These are phyloP conservation scores for Moelleriella libera DNA, from an alignment of 2,329 filamentous ascomycete genomes.

Conservation along the genomic window DNA sequence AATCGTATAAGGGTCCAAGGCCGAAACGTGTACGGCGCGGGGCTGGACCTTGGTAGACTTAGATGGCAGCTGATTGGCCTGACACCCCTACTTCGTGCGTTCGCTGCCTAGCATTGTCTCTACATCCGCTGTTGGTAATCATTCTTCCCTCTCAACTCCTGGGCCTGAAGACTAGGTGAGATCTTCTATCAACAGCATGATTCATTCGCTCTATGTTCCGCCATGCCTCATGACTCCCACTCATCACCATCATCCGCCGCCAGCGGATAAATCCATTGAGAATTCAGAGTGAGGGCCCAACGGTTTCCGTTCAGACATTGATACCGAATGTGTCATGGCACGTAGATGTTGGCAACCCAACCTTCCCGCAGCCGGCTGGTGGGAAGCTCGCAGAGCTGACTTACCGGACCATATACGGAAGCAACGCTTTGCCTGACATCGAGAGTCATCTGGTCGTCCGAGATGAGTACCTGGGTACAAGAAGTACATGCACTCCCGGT, in stretches of 20 bases:
- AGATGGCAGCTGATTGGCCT: no score
- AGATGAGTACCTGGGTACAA: not conserved
- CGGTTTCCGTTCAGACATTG: not conserved
- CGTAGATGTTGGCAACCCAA: not conserved
- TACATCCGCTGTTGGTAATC: no score
- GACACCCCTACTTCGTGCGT: no score
- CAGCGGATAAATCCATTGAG: not conserved
- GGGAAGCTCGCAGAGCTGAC: not conserved
- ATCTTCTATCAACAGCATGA: no score
- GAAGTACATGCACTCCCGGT: not conserved
- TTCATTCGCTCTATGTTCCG: not conserved
- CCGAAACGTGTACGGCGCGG: no score
- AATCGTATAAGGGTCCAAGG: no score
- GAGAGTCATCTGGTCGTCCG: not conserved
- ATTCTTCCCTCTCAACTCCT: no score
- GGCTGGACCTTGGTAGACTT: no score
- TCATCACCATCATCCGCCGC: not conserved
- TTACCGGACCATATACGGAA: not conserved
- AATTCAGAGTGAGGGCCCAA: not conserved
- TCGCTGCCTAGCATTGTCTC: no score
- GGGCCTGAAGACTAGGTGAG: no score
- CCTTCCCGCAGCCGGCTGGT: no score
- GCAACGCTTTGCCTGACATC: not conserved
- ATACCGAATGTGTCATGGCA: not conserved
- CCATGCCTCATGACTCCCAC: not conserved